Conservation (phyloP, 1,139 yeast species). For the Kodamaea derodonti region DNA sequence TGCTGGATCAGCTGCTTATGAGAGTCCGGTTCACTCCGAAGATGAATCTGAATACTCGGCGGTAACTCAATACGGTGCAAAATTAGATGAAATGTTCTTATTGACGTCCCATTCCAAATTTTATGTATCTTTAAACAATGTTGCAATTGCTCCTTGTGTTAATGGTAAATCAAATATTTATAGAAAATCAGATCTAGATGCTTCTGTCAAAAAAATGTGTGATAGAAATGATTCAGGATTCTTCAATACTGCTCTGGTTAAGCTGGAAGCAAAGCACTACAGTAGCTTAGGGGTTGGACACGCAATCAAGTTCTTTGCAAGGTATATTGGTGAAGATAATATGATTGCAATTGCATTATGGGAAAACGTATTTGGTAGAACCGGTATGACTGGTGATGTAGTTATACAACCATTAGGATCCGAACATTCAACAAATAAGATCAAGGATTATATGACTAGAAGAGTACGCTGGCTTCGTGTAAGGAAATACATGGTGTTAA, state of each 20-base stretch:
- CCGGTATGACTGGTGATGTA: slow-evolving; percentile 74
- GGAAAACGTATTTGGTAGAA: slow-evolving; percentile 65
- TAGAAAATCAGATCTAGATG: slow-evolving; percentile 64
- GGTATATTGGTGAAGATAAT: slow-evolving; percentile 88
- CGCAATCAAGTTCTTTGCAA: slow-evolving; percentile 62
- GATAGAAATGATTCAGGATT: slow-evolving; percentile 19
- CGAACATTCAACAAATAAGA: slow-evolving; percentile 24
- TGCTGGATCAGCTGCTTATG: slow-evolving; percentile 6
- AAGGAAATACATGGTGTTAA: slow-evolving; percentile 83
- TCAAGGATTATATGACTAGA: slow-evolving; percentile 58
- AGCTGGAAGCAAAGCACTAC: slow-evolving; percentile 27
- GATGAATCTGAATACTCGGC: neutral
- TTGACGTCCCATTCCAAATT: slow-evolving; percentile 82
- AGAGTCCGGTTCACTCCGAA: slow-evolving; percentile 1
- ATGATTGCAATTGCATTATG: slow-evolving; percentile 88
- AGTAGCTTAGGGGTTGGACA: slow-evolving; percentile 45
- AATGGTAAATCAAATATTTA: slow-evolving; percentile 89
- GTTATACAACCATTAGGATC: slow-evolving; percentile 71
- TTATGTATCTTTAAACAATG: slow-evolving; percentile 70
- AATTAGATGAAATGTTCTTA: slow-evolving; percentile 81
- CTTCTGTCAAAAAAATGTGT: slow-evolving; percentile 40
- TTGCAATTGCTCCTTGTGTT: slow-evolving; percentile 85
- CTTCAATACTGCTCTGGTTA: slow-evolving; percentile 29
- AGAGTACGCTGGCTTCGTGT: slow-evolving; percentile 85
- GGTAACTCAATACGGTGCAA: slow-evolving; percentile 51